A percentile compares a stretch with the other conserved stretches of the same genome.
These are phyloP conservation scores for Alternaria solani DNA, from an alignment of 2,329 filamentous ascomycete species.

Conservation along the genomic window DNA sequence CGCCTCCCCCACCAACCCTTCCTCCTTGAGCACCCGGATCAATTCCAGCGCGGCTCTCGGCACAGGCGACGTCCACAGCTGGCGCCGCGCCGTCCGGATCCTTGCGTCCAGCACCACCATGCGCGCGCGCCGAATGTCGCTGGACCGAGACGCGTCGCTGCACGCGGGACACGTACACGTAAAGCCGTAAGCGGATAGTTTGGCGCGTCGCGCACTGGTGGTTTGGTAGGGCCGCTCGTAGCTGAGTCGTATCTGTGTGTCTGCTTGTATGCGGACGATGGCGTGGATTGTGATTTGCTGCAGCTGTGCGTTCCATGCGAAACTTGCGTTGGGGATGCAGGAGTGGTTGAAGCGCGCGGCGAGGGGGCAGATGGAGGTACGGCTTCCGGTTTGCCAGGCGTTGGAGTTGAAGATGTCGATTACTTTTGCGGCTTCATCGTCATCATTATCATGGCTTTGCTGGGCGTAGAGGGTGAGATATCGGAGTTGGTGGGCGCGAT, in stretches of 20 bases:
- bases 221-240: conserved; percentile 38
- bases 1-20: conserved; percentile 29
- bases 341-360: conserved; percentile 49
- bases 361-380: conserved; percentile 37
- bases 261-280: conserved; percentile 34
- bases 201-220: conserved; percentile 21
- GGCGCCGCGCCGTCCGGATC: conserved; percentile 20
- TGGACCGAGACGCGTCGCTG: background rate
- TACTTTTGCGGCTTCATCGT: conserved; percentile 14
- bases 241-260: conserved; percentile 42
- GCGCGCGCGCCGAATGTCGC: conserved; percentile 25
- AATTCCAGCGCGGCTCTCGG: conserved; percentile 26
- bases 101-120: conserved; percentile 24
- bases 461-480: conserved; percentile 27
- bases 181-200: conserved; percentile 35
- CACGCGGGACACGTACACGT: conserved; percentile 40
- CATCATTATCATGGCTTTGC: background rate
- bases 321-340: conserved; percentile 46
- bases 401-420: conserved; percentile 35
- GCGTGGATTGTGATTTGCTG: conserved; percentile 34
- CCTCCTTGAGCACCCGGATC: conserved; percentile 22
- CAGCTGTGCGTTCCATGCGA: conserved; percentile 31
- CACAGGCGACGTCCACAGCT: conserved; percentile 21
- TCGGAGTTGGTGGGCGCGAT: conserved; percentile 12
- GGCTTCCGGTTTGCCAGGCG: conserved; percentile 29